Base-by-base conservation (phyloP, 306 rosid genomes). In the Quercus wislizeni region DNA sequence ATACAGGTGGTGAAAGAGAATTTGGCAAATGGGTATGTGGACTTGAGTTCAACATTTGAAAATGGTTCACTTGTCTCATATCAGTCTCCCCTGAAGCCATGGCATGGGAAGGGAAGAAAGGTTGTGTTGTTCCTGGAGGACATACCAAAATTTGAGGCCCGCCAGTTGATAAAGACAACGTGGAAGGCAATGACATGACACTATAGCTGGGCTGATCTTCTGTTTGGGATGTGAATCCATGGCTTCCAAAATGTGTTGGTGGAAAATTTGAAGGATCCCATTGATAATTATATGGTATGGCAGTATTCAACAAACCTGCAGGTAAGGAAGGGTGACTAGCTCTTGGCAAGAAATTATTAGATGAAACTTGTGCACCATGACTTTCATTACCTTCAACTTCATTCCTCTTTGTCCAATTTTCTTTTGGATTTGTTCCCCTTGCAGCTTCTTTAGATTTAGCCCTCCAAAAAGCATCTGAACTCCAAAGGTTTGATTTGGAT, bases 131-230 rank as follows among this genome's bases (percentile, higher is more conserved):
- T 61, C 88, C 86, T 28, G 78, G 77, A 62, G 93, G 85, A 73
- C 85, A 75, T 1, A 83, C 55, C 78, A 88, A 81, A 55, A 82
- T 80, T 33, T 88, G 91, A 82, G 92, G 79, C 79, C 68, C 75
- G 68, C 90, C 89, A 51, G 92, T 86, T 63, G 94, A 86, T 61
- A 92, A 81, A 76, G 97, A 84, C 87, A 86, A 75, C 6, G 90
- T 64, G 69, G 97, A 89, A 17, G 94, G 90, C 75, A 88, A 79
- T 75, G 88, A 73, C 58, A 83, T 67, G 28, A 82, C 83, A 77
- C 88, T 85, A 74, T 87, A 82, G 73, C 76, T 83, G 28, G 86
- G 91, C 11, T 77, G 35, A 62, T 83, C 76, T 81, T 91, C 92
- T 55, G 78, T 30, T 81, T 90, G 93, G 46, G 87, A 77, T 23